Conservation (phyloP, 1,284 basidiomycete species). For the Microbotryum saponariae region DNA sequence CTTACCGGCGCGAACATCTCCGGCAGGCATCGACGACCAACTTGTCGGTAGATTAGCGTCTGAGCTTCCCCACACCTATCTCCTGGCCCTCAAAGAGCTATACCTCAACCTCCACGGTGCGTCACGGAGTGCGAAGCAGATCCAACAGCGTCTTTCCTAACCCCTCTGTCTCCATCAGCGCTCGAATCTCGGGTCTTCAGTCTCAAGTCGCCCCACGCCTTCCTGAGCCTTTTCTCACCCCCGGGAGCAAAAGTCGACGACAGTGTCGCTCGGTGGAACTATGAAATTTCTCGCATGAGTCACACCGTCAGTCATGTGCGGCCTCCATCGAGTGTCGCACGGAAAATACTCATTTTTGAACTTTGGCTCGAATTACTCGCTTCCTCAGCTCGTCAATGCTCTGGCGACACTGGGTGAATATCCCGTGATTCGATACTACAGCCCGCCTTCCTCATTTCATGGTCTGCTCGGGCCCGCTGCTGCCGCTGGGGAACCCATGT, state of each 20-base stretch:
- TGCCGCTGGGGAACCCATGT: conserved; percentile 54
- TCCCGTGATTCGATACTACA: conserved; percentile 89
- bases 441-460: conserved; percentile 61
- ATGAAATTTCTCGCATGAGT: conserved; percentile 64
- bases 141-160: not conserved
- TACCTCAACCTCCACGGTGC: conserved; percentile 82
- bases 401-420: conserved; percentile 89
- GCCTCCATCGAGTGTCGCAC: not conserved
- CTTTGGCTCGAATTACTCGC: conserved; percentile 29
- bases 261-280: conserved; percentile 62
- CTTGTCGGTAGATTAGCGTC: conserved; percentile 65
- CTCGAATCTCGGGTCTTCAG: conserved; percentile 77
- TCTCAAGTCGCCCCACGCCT: conserved; percentile 62
- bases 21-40: conserved; percentile 60
- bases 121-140: not conserved
- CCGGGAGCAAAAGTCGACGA: conserved; percentile 51
- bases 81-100: conserved; percentile 69
- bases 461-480: conserved; percentile 72
- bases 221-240: conserved; percentile 79
- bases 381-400: conserved; percentile 68
- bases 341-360: conserved; percentile 9
- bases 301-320: conserved; percentile 39
- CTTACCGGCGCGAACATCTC: not conserved
- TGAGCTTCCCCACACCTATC: conserved; percentile 41
- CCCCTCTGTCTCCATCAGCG: conserved; percentile 46